Evolutionary conservation across 192 early-diverging fungal genomes (phyloP).

Genomic region (Coemansia sp.): DNA sequence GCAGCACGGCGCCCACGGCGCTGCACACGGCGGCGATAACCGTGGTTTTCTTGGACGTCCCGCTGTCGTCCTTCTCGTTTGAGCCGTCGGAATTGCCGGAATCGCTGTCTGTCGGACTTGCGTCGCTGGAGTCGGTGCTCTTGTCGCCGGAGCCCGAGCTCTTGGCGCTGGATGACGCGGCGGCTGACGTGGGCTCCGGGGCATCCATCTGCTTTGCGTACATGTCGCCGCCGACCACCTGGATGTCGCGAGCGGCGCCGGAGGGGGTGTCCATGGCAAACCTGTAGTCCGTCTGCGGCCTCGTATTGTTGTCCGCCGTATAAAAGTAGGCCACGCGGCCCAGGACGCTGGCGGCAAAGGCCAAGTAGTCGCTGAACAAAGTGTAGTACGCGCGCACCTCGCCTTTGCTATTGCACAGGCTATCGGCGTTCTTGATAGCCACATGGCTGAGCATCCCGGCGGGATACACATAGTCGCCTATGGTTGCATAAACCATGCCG

Average conservation of each 20-base stretch:
- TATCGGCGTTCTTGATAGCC: slow-evolving; percentile 6
- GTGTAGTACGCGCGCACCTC: slow-evolving; percentile 22
- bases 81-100: background rate
- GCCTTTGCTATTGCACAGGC: slow-evolving; percentile 13
- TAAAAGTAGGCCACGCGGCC: slow-evolving; percentile 16
- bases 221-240: slow-evolving; percentile 8
- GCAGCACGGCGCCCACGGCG: slow-evolving; percentile 10
- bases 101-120: background rate
- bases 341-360: slow-evolving; percentile 8
- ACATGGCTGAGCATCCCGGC: slow-evolving; percentile 31
- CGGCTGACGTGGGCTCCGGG: background rate
- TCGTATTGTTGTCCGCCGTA: background rate
- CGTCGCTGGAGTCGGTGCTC: no score
- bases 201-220: background rate
- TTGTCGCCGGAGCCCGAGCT: no score
- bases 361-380: slow-evolving; percentile 22
- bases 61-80: background rate
- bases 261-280: slow-evolving; percentile 14
- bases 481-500: slow-evolving; percentile 11
- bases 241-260: background rate
- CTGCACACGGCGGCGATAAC: slow-evolving; percentile 17
- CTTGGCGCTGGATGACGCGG: background rate
- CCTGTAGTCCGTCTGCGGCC: background rate
- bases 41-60: slow-evolving; percentile 6
- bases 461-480: slow-evolving; percentile 10